Evolutionary conservation across 257 asterid species (phyloP).

Genomic region (Solanum pinnatisectum): DNA sequence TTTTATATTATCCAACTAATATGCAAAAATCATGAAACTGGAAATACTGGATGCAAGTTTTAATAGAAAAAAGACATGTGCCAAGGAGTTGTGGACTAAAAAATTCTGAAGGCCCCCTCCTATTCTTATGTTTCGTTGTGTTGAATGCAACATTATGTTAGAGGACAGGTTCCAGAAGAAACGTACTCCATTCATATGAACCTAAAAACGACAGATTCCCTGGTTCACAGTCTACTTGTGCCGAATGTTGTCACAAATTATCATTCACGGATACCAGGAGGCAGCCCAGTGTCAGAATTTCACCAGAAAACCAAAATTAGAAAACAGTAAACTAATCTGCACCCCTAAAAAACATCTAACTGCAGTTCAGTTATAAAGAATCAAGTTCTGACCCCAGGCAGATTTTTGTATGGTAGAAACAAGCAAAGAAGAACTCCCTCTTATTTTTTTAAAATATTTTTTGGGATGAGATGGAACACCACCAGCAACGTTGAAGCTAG

Average conservation of each 20-base stretch:
- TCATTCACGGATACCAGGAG: not conserved
- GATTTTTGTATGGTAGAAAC: not conserved
- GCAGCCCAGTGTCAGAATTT: not conserved
- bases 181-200: not conserved
- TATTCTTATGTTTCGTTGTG: not conserved
- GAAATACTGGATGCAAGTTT: not conserved
- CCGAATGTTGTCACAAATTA: not conserved
- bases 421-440: not conserved
- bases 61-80: not conserved
- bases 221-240: not conserved
- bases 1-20: not conserved
- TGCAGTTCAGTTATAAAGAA: not conserved
- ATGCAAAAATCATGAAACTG: not conserved
- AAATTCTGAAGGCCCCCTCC: not conserved
- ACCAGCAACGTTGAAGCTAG: not conserved
- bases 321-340: not conserved
- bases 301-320: not conserved
- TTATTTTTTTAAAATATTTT: not conserved
- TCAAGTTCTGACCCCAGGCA: not conserved
- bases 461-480: not conserved
- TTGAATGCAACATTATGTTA: not conserved
- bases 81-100: not conserved
- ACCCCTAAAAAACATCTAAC: not conserved
- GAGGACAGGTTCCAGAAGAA: not conserved
- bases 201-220: no score